Percentiles rank a stretch among this genome's conserved stretches.
These are phyloP conservation scores for Nicotiana tomentosiformis DNA, from an alignment of 257 asterid species.

Conservation along the genomic window DNA sequence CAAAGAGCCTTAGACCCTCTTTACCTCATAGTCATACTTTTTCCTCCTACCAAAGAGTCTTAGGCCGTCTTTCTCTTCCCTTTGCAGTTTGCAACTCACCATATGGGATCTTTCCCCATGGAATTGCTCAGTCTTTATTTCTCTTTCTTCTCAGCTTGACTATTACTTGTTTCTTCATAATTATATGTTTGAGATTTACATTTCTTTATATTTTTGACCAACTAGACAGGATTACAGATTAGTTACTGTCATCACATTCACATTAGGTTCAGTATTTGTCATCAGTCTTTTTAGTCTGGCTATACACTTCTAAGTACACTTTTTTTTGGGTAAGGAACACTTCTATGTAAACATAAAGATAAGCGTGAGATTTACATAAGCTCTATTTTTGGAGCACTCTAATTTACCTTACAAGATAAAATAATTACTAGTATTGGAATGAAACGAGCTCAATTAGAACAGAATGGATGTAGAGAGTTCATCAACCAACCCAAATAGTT, in stretches of 20 bases:
- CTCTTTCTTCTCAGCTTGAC: not conserved
- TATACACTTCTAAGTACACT: not conserved
- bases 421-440: not conserved
- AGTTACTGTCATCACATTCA: not conserved
- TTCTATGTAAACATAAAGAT: not conserved
- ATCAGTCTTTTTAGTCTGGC: not conserved
- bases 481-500: not conserved
- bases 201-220: not conserved
- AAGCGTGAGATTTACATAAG: not conserved
- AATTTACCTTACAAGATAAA: not conserved
- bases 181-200: not conserved
- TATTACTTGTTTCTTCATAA: not conserved
- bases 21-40: not conserved
- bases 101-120: not conserved
- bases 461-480: not conserved
- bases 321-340: not conserved
- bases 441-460: not conserved
- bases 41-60: not conserved
- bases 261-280: not conserved
- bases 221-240: too few relatives aligned
- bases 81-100: not conserved
- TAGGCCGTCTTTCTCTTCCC: not conserved
- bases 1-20: not conserved
- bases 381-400: not conserved
- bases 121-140: not conserved